Conservation (phyloP, 257 asterid genomes). For the Hygrophila difformis region DNA sequence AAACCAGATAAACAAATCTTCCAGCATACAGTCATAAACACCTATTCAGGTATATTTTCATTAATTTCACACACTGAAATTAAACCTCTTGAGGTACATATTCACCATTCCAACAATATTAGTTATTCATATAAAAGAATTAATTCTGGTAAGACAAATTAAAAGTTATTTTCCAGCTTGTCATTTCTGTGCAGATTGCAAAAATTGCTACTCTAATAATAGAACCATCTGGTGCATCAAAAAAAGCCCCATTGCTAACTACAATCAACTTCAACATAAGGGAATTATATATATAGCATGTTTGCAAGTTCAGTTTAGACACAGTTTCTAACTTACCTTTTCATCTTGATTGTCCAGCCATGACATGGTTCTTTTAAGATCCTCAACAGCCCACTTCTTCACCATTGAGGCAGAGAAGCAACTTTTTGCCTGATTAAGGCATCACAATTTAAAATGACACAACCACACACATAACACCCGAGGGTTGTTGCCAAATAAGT, state of each 20-base stretch:
- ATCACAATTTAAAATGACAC: conserved; percentile 18
- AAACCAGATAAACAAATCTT: conserved; percentile 3
- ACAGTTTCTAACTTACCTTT: conserved; percentile 39
- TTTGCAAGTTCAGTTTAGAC: conserved; percentile 2
- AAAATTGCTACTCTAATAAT: background rate
- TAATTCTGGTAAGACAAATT: too few relatives aligned
- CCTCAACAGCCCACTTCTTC: conserved; percentile 84
- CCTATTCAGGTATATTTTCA: too few relatives aligned
- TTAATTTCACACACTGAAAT: too few relatives aligned
- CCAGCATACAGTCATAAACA: background rate
- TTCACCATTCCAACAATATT: too few relatives aligned
- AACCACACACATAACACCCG: background rate
- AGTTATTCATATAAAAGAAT: too few relatives aligned
- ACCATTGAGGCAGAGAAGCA: conserved; percentile 50
- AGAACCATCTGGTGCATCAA: too few relatives aligned
- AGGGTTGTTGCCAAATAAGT: too few relatives aligned
- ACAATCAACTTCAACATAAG: too few relatives aligned
- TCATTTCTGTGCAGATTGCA: background rate
- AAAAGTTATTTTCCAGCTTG: conserved; percentile 1
- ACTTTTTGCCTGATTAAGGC: conserved; percentile 30
- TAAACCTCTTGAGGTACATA: too few relatives aligned
- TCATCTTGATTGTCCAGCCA: conserved; percentile 94
- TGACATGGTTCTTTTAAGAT: conserved; percentile 55
- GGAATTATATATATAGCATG: conserved; percentile 9
- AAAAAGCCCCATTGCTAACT: too few relatives aligned